Percentiles rank a stretch among this genome's conserved stretches.
These are phyloP conservation scores for Dillenia turbinata DNA, from an alignment of 164 flowering plant genomes.

Conservation along the genomic window DNA sequence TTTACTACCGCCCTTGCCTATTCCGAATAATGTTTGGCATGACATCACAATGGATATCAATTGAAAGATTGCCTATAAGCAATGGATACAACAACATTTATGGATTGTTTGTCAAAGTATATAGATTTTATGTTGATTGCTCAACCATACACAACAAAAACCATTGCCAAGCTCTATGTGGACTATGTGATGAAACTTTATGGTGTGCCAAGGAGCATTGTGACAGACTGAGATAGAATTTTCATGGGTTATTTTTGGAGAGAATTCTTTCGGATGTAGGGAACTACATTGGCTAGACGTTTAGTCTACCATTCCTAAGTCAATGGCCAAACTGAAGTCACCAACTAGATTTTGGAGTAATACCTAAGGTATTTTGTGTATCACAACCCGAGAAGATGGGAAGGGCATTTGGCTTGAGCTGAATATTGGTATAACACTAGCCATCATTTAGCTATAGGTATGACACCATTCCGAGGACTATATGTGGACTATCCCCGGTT, in stretches of 20 bases:
- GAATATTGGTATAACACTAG: conserved; percentile 5
- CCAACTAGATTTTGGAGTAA: background rate
- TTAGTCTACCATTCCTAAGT: conserved; percentile 1
- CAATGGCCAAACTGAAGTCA: conserved; percentile 4
- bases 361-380: no score
- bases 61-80: conserved; percentile 1
- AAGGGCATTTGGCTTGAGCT: background rate
- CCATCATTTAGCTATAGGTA: background rate
- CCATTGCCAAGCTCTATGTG: conserved; percentile 2
- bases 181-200: background rate
- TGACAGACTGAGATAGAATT: no score
- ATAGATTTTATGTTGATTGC: background rate
- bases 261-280: background rate
- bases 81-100: background rate
- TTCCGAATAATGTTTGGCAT: conserved; percentile 1
- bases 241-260: background rate
- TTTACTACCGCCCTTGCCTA: conserved; percentile 14
- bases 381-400: background rate
- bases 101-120: conserved; percentile 1
- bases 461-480: conserved; percentile 1
- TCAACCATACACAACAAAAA: conserved; percentile 1
- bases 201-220: background rate
- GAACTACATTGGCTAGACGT: background rate
- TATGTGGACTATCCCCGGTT: background rate
- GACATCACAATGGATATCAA: conserved; percentile 8